Conservation (phyloP, 2,329 filamentous ascomycete genomes). For the Talaromyces sp. region DNA sequence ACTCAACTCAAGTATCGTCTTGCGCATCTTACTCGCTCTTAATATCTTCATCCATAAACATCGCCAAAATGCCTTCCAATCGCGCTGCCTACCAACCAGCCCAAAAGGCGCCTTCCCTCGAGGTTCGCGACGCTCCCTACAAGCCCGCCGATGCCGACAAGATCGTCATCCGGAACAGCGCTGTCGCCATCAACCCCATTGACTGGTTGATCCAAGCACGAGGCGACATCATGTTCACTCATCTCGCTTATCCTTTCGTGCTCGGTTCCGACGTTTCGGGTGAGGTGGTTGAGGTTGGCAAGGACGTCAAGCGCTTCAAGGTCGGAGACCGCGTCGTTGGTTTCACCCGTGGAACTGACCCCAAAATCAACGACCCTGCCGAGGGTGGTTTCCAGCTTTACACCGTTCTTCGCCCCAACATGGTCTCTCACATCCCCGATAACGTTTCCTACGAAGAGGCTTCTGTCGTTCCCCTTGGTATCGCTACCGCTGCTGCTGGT, state of each 20-base stretch:
- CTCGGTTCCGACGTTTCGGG: conserved; percentile 31
- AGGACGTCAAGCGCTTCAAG: conserved; percentile 22
- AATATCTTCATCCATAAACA: neutral
- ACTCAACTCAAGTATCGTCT: neutral
- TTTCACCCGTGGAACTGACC: conserved; percentile 25
- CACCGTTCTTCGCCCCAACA: conserved; percentile 24
- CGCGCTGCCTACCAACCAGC: conserved; percentile 37
- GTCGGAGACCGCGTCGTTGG: conserved; percentile 32
- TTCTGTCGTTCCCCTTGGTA: conserved; percentile 36
- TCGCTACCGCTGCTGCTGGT: conserved; percentile 33
- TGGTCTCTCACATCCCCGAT: conserved; percentile 32
- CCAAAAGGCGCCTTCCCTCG: conserved; percentile 31
- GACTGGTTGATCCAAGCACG: conserved; percentile 41
- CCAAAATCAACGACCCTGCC: conserved; percentile 21
- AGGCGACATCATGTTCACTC: conserved; percentile 31
- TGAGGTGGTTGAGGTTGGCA: conserved; percentile 25
- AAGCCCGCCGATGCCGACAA: conserved; percentile 36
- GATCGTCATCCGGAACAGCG: conserved; percentile 43
- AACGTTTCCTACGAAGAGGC: conserved; percentile 33
- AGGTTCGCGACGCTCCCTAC: conserved; percentile 40
- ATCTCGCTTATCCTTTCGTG: conserved; percentile 26
- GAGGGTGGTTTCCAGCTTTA: conserved; percentile 32
- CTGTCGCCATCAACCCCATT: conserved; percentile 46
- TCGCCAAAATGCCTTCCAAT: conserved; percentile 27
- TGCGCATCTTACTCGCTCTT: neutral